These are phyloP conservation scores for Telfairia occidentalis DNA, from an alignment of 331 rosid species.

Conservation along the genomic window DNA sequence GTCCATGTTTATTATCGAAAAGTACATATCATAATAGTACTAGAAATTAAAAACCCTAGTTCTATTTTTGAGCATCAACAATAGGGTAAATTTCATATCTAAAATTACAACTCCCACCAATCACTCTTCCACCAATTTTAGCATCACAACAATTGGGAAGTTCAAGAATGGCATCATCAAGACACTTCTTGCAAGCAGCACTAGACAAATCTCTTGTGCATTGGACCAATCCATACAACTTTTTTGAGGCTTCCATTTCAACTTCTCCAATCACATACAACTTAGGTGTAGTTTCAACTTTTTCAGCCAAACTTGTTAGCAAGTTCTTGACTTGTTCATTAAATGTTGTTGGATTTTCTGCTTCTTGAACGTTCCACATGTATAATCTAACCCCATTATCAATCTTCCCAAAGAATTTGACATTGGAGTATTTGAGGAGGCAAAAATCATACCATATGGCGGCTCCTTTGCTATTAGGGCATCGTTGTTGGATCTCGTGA, in stretches of 20 bases:
- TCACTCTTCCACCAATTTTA: constrained; percentile 24
- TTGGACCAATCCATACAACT: constrained; percentile 49
- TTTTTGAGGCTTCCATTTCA: constrained; percentile 12
- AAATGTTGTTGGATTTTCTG: constrained; percentile 16
- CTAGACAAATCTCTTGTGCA: constrained; percentile 30
- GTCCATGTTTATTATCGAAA: no score
- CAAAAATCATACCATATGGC: constrained; percentile 18
- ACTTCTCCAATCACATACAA: constrained; percentile 29
- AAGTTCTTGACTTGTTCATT: constrained; percentile 24
- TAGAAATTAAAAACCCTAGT: no score
- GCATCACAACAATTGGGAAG: constrained; percentile 19
- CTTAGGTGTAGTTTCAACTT: constrained; percentile 12
- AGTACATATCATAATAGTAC: no score
- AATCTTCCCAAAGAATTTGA: constrained; percentile 16
- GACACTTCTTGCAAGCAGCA: constrained; percentile 32
- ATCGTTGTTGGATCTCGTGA: neutral
- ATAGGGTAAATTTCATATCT: constrained; percentile 29
- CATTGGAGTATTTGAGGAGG: constrained; percentile 14
- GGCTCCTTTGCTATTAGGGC: constrained; percentile 10
- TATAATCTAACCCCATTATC: constrained; percentile 23
- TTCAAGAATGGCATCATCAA: constrained; percentile 23
- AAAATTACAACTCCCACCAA: constrained; percentile 27
- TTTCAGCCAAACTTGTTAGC: constrained; percentile 13
- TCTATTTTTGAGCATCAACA: constrained; percentile 4
- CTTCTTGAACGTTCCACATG: constrained; percentile 25